These are phyloP conservation scores for Colletotrichum simmondsii DNA, from an alignment of 2,329 filamentous ascomycete genomes.

Conservation along the genomic window DNA sequence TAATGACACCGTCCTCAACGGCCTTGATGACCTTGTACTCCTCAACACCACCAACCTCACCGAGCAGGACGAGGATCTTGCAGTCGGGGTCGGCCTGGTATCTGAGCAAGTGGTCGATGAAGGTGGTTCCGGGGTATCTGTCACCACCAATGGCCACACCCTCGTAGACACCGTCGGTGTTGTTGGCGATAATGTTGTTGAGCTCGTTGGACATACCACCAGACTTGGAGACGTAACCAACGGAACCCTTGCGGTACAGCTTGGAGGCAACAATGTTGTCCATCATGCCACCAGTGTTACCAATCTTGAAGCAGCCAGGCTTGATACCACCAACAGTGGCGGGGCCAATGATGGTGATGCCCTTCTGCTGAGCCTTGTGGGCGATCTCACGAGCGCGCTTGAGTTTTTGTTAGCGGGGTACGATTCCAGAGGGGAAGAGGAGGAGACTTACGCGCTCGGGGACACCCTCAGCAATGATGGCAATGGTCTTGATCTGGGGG, in stretches of 20 bases:
- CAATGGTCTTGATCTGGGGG: constrained; percentile 98
- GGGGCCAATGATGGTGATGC: constrained; percentile 97
- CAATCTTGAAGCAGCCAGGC: constrained; percentile 99
- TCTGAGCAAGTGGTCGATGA: constrained; percentile 97
- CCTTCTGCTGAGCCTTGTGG: constrained; percentile 97
- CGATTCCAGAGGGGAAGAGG: neutral
- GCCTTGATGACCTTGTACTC: constrained; percentile 99
- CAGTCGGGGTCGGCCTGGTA: constrained; percentile 97
- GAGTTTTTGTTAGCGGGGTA: constrained; percentile 34
- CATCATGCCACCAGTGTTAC: constrained; percentile 99
- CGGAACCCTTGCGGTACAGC: constrained; percentile 98
- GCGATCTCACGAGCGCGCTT: constrained; percentile 98
- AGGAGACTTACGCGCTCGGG: constrained; percentile 84
- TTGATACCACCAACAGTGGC: constrained; percentile 99
- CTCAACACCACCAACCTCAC: constrained; percentile 99
- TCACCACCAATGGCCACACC: constrained; percentile 99
- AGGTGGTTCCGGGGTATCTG: constrained; percentile 97
- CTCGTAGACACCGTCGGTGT: constrained; percentile 97
- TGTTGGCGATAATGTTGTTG: constrained; percentile 99
- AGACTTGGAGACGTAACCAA: constrained; percentile 99
- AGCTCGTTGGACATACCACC: constrained; percentile 99
- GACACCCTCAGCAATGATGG: constrained; percentile 99
- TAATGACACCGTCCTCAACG: constrained; percentile 93
- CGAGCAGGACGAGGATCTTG: constrained; percentile 96
- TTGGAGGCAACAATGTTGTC: constrained; percentile 99